These are phyloP conservation scores for Jacaranda mimosifolia DNA, from an alignment of 257 asterid genomes.

Conservation along the genomic window DNA sequence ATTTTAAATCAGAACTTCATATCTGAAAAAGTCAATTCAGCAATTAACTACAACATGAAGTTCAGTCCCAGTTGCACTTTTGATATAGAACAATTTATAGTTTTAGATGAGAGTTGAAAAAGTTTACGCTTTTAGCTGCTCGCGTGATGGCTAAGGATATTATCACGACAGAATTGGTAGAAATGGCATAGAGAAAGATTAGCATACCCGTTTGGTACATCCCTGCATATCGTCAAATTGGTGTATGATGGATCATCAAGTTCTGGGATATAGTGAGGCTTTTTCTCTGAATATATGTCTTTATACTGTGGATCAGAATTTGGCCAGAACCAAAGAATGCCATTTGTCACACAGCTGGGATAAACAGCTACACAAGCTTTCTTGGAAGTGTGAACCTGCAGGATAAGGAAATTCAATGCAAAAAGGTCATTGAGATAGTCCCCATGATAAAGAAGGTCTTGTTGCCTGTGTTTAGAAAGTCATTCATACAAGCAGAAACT, in stretches of 20 bases:
- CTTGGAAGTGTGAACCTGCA: conserved; percentile 80
- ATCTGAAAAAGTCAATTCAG: conserved; percentile 54
- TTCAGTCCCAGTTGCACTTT: neutral
- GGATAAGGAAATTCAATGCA: conserved; percentile 18
- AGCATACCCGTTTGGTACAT: conserved; percentile 81
- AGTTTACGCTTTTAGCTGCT: too few relatives aligned
- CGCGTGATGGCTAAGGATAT: neutral
- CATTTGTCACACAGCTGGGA: conserved; percentile 86
- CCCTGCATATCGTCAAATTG: conserved; percentile 65
- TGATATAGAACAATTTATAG: neutral
- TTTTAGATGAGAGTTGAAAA: too few relatives aligned
- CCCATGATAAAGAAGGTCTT: too few relatives aligned
- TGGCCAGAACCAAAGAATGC: conserved; percentile 96
- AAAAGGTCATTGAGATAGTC: too few relatives aligned
- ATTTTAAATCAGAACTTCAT: conserved; percentile 85
- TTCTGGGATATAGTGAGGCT: conserved; percentile 87
- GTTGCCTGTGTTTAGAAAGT: too few relatives aligned
- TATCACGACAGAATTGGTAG: conserved; percentile 2
- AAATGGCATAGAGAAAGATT: conserved; percentile 8
- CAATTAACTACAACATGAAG: conserved; percentile 25
- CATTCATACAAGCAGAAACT: neutral
- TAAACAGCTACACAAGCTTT: conserved; percentile 87
- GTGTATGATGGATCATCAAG: conserved; percentile 84
- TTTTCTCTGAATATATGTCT: conserved; percentile 61
- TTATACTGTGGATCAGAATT: conserved; percentile 70